Evolutionary conservation across 208 protist species (phyloP).

Genomic region (Crithidia sp.): DNA sequence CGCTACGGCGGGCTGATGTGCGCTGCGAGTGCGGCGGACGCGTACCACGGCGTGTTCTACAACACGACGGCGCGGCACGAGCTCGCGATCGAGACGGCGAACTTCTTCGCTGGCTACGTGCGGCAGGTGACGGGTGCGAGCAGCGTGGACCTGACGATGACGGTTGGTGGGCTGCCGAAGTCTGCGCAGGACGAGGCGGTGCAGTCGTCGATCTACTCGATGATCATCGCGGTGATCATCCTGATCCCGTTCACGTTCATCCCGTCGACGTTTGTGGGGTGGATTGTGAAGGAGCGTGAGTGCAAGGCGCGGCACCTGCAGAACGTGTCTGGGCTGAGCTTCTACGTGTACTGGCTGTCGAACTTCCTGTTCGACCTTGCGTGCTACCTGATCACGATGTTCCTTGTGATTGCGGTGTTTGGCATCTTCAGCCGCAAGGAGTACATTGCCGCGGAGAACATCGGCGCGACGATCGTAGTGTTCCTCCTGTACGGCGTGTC

Average conservation of each 20-base stretch:
- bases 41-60: no score
- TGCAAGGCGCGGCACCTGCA: no score
- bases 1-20: no score
- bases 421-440: conserved; percentile 51
- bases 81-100: conserved; percentile 35
- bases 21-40: no score
- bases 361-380: conserved; percentile 71
- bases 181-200: conserved; percentile 27
- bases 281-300: no score
- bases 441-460: conserved; percentile 42
- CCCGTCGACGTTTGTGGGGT: no score
- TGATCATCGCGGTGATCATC: no score
- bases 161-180: conserved; percentile 20
- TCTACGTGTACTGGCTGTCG: conserved; percentile 69
- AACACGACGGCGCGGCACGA: conserved; percentile 59
- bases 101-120: conserved; percentile 40
- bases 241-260: no score
- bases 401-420: conserved; percentile 47
- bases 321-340: conserved; percentile 30
- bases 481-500: conserved; percentile 57
- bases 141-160: neutral
- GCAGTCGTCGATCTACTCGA: no score
- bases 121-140: conserved; percentile 14
- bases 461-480: conserved; percentile 40
- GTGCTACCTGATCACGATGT: conserved; percentile 44